phyloP scores from a whole-genome alignment of 805 yeast species.

The Pichia phayaonensis region DNA sequence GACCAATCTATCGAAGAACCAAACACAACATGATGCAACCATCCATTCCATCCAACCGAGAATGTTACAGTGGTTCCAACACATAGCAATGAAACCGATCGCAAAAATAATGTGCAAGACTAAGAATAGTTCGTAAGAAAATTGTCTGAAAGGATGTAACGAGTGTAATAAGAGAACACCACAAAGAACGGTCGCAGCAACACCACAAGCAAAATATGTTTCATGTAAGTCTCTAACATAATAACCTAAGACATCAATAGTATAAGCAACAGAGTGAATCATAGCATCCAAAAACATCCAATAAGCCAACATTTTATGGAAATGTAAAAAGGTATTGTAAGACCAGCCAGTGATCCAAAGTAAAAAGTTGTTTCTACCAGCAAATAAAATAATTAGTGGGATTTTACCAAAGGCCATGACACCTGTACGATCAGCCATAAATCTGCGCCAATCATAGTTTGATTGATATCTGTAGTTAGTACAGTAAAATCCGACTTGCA shows the following conservation, averaged over 20 bases:
- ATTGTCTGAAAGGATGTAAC: conserved; percentile 41
- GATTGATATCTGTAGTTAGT: neutral
- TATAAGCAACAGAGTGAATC: conserved; percentile 33
- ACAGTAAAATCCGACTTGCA: conserved; percentile 9
- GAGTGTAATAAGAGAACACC: conserved; percentile 43
- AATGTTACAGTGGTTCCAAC: conserved; percentile 48
- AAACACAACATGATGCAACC: conserved; percentile 36
- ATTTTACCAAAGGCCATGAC: conserved; percentile 28
- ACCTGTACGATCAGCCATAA: conserved; percentile 27
- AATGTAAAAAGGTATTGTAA: conserved; percentile 34
- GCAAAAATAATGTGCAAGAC: conserved; percentile 50
- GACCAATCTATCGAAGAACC: conserved; percentile 45
- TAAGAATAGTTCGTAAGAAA: conserved; percentile 52
- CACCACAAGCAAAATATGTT: conserved; percentile 26
- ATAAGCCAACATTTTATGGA: conserved; percentile 63
- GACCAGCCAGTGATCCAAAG: conserved; percentile 35
- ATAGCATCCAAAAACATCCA: conserved; percentile 33
- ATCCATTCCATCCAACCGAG: conserved; percentile 29
- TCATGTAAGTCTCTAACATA: conserved; percentile 4
- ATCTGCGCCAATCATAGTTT: neutral
- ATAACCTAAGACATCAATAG: conserved; percentile 13
- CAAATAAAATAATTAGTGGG: conserved; percentile 33
- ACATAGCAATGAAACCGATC: conserved; percentile 41
- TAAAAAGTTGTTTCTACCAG: conserved; percentile 36
- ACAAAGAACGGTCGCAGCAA: conserved; percentile 34